Evolutionary conservation across 257 asterid species (phyloP), one percentile per base, ranked within the genome.

Genomic region (Gardenia jasminoides): DNA sequence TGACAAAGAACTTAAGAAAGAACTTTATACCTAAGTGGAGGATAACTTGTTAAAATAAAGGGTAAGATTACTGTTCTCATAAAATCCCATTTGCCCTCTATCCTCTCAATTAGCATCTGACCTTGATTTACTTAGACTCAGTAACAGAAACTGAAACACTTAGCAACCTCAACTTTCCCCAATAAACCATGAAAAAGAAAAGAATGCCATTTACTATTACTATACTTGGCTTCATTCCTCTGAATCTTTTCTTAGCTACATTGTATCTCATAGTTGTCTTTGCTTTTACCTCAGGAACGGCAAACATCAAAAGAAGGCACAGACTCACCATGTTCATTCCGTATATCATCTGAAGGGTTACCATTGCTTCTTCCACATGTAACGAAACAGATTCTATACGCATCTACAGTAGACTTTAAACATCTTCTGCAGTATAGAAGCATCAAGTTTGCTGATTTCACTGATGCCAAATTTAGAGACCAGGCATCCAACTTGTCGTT

Each of bases 301-400:
- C 99, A 93, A 80, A 77, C 96, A 33, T 90, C 97, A n/a, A 93
- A 86, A 84, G 99, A 95, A 77, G 97, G 98, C 77, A 17, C 88
- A 54, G 71, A 91, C 19, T 83, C 99, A 36, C 88, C 88, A 10
- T 95, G 99, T 86, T 30, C 86, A 72, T 95, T 95, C 89, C 90
- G 99, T 78, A 93, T 95, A 85, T 93, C 99, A 33, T 95, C 99
- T 39, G 99, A 95, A 91, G 99, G 99, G 85, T 82, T 95, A 87
- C 99, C 99, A 0, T 75, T 95, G 87, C 81, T 95, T 80, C 92
- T 95, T 74, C 97, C 98, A 19, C 90, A 93, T 79, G 78, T 93
- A 28, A 90, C 96, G 12, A 95, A 93, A 81, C 99, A 95, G 77
- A 93, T 95, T 67, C 28, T 93, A 73, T 82, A 84, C 79, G 97